Evolutionary conservation across 2,329 filamentous ascomycete genomes (phyloP), one percentile per base, ranked within the genome.

Genomic region (Claviceps africana): DNA sequence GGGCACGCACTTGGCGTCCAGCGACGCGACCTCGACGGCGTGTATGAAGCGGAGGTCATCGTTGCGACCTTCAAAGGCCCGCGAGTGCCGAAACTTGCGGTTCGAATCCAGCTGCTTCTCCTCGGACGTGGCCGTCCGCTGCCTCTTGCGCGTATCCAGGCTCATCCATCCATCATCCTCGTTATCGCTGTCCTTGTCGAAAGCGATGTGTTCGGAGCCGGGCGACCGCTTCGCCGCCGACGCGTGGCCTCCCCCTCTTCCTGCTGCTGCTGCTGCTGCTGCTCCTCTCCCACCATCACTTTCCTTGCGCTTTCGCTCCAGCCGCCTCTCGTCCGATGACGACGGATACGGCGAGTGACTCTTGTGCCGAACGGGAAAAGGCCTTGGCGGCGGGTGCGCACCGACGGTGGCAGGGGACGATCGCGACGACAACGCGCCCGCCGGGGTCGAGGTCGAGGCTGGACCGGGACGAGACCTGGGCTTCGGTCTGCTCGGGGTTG

Each of bases 1-100:
- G 1, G 73, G 72, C 30, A 74, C 72, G 54, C 75, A 79, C 43
- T 73, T 75, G 6, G 72, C 68, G 51, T 70, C 67, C 22, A 75
- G 64, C 45, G 71, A 77, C 39, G 75, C 75, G 22, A 83, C 72
- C 57, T 81, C 71, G 4, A 73, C 74, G 4, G 79, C 79, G 58
- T 84, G 79, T 30, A 83, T 75, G 53, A 83, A 74, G 35, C 65
- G 62, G 37, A 72, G 64, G 25, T 66, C 67, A 42, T 69, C 66
- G 42, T 70, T 61, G 8, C 67, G 64, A 39, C 68, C 68, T 51
- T 72, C 69, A 52, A 74, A 77, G 3, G 73, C 72, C 51, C 66
- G 67, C 39, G 69, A 63, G 55, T 74, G 72, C 54, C 69, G 68
- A 52, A 79, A 58, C 58, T 66, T 66, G 56, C 74, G 72, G 53